A percentile compares a stretch with the other conserved stretches of the same genome.
These are phyloP conservation scores for Pilasporangium apinafurcum DNA, from an alignment of 352 stramenopile genomes.

Conservation along the genomic window DNA sequence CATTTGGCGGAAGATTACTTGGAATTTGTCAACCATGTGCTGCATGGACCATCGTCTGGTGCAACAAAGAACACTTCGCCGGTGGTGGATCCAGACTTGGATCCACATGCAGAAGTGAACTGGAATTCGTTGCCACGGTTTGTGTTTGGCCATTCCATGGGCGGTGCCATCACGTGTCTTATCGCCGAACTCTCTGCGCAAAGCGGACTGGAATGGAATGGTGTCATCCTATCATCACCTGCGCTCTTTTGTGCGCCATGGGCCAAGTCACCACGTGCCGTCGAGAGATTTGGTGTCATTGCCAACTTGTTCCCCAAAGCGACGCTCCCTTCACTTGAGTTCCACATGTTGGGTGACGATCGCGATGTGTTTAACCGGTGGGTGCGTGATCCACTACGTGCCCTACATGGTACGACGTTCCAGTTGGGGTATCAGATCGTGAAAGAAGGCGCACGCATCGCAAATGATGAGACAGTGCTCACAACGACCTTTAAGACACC, in stretches of 20 bases:
- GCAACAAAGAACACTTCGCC: slow-evolving; percentile 7
- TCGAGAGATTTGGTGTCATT: slow-evolving; percentile 14
- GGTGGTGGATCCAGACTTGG: slow-evolving; percentile 20
- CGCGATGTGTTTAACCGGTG: slow-evolving; percentile 16
- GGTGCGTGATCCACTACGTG: slow-evolving; percentile 24
- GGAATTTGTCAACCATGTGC: slow-evolving; percentile 44
- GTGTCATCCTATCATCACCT: slow-evolving; percentile 29
- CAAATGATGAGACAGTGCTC: slow-evolving; percentile 10
- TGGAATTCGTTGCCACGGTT: slow-evolving; percentile 42
- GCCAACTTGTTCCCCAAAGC: slow-evolving; percentile 23
- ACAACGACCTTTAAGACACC: slow-evolving; percentile 18
- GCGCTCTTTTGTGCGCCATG: slow-evolving; percentile 23
- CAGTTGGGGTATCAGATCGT: slow-evolving; percentile 16
- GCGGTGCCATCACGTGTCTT: slow-evolving; percentile 30
- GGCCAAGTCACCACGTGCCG: slow-evolving; percentile 7
- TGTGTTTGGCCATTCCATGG: slow-evolving; percentile 53
- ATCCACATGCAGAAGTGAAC: slow-evolving; percentile 20
- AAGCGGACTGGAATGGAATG: slow-evolving; percentile 18
- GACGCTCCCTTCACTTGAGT: slow-evolving; percentile 17
- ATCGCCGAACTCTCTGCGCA: slow-evolving; percentile 15
- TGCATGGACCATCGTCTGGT: slow-evolving; percentile 6
- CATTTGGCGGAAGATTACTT: slow-evolving; percentile 44
- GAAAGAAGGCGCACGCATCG: slow-evolving; percentile 11
- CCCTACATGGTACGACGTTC: slow-evolving; percentile 18
- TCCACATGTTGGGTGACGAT: slow-evolving; percentile 22